Evolutionary conservation across 2,329 filamentous ascomycete genomes (phyloP).

Genomic region (Cladobotryum protrusum): DNA sequence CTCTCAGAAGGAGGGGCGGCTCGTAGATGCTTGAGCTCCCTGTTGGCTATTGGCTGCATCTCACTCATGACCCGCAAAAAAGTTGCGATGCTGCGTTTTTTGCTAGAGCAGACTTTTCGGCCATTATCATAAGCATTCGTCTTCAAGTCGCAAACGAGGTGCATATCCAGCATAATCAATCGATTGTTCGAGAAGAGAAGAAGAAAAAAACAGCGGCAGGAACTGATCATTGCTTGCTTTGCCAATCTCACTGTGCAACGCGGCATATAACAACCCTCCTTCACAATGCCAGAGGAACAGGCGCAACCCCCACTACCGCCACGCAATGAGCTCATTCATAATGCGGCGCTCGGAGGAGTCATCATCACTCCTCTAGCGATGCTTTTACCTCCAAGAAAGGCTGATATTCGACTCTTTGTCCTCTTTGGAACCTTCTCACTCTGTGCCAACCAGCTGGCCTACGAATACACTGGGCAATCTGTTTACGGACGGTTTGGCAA

Average conservation of each 20-base stretch:
- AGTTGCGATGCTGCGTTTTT: constrained; percentile 5
- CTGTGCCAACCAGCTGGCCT: constrained; percentile 48
- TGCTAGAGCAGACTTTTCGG: not conserved
- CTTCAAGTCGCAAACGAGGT: not conserved
- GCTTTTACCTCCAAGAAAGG: constrained; percentile 44
- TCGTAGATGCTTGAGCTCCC: too few relatives aligned
- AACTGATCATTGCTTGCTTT: too few relatives aligned
- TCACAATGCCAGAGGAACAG: constrained; percentile 24
- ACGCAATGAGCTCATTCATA: constrained; percentile 37
- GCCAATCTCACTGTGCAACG: not conserved
- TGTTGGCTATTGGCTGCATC: too few relatives aligned
- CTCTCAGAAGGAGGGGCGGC: too few relatives aligned
- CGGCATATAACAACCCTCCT: not conserved
- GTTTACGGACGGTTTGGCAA: constrained; percentile 41
- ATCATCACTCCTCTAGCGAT: constrained; percentile 43
- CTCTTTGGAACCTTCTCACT: constrained; percentile 46
- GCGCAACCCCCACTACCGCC: constrained; percentile 24
- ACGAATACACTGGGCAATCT: constrained; percentile 51
- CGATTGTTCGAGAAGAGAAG: too few relatives aligned
- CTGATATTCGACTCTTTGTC: constrained; percentile 45
- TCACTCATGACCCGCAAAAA: constrained; percentile 7
- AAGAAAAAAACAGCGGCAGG: too few relatives aligned
- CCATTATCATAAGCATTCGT: not conserved
- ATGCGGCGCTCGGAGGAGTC: constrained; percentile 41
- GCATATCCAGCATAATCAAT: not conserved